Percentiles rank a stretch among this genome's conserved stretches.
These are phyloP conservation scores for Fusarium nelsonii DNA, from an alignment of 2,329 filamentous ascomycete genomes.

Conservation along the genomic window DNA sequence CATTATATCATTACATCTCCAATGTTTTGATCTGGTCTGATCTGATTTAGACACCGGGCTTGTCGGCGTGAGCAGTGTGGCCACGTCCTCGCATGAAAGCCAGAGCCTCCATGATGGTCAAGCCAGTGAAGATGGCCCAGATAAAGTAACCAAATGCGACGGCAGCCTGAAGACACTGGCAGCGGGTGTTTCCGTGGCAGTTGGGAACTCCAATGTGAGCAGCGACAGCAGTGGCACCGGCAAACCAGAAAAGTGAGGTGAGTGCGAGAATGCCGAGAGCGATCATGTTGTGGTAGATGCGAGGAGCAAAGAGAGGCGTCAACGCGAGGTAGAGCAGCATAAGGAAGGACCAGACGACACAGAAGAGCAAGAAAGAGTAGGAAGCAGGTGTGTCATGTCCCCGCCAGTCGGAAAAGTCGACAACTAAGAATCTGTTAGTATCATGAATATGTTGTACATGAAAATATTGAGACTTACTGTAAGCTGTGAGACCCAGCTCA, in stretches of 20 bases:
- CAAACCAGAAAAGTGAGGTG: constrained; percentile 91
- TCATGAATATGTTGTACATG: neutral
- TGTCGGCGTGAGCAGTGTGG: constrained; percentile 49
- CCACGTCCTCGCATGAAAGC: constrained; percentile 58
- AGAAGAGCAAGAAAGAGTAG: constrained; percentile 85
- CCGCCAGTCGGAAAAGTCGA: constrained; percentile 53
- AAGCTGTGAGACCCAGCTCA: constrained; percentile 79
- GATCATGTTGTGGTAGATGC: constrained; percentile 71
- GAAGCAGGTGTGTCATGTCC: constrained; percentile 61
- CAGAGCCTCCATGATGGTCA: constrained; percentile 62
- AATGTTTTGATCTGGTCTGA: neutral
- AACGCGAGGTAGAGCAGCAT: constrained; percentile 77
- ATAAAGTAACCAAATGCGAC: constrained; percentile 75
- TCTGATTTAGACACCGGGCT: constrained; percentile 39
- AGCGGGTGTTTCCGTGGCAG: constrained; percentile 66
- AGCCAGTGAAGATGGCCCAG: constrained; percentile 65
- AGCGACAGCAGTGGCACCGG: constrained; percentile 82
- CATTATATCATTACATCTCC: constrained; percentile 5
- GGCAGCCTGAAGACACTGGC: constrained; percentile 71
- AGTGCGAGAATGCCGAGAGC: constrained; percentile 76
- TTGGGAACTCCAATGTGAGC: constrained; percentile 69
- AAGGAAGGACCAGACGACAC: constrained; percentile 80
- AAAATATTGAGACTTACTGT: constrained; percentile 64
- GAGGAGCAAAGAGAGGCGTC: constrained; percentile 71
- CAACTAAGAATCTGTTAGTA: constrained; percentile 34